A percentile compares a stretch with the other conserved stretches of the same genome.
These are phyloP conservation scores for Suhomyces taliae DNA, from an alignment of 1,139 yeast genomes.

Conservation along the genomic window DNA sequence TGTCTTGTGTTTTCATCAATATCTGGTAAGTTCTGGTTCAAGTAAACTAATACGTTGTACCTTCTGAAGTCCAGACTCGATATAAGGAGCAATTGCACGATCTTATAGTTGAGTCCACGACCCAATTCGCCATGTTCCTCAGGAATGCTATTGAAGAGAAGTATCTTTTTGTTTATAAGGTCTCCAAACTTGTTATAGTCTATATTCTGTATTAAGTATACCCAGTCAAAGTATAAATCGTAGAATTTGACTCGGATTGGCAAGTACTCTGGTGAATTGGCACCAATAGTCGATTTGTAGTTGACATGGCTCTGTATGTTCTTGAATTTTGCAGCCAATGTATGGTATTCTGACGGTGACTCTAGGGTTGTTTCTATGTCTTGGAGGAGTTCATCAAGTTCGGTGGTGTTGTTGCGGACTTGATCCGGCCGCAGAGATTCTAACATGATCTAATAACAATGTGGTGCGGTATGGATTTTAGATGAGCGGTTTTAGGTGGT, in stretches of 20 bases:
- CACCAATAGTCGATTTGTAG: neutral
- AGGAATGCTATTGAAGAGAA: constrained; percentile 21
- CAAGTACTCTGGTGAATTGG: neutral
- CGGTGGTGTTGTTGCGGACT: neutral
- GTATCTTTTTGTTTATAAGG: constrained; percentile 39
- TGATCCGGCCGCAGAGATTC: too few relatives aligned
- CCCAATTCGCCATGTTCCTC: constrained; percentile 4
- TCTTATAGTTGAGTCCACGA: constrained; percentile 22
- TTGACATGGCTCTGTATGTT: constrained; percentile 1
- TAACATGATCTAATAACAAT: too few relatives aligned
- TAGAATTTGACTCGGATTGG: constrained; percentile 16
- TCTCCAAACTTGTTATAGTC: constrained; percentile 31
- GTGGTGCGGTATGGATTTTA: too few relatives aligned
- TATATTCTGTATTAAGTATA: constrained; percentile 23
- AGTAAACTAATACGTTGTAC: constrained; percentile 26
- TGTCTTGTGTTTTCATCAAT: neutral
- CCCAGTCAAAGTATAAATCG: constrained; percentile 34
- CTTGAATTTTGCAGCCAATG: constrained; percentile 2
- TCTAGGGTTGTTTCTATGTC: constrained; percentile 3
- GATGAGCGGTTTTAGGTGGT: too few relatives aligned
- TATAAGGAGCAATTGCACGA: constrained; percentile 31
- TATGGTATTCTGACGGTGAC: neutral
- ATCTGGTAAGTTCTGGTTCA: constrained; percentile 14
- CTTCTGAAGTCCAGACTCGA: constrained; percentile 39
- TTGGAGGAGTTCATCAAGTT: neutral